Conservation (phyloP, 495 filamentous ascomycete genomes). For the Penicillium mononematosum region DNA sequence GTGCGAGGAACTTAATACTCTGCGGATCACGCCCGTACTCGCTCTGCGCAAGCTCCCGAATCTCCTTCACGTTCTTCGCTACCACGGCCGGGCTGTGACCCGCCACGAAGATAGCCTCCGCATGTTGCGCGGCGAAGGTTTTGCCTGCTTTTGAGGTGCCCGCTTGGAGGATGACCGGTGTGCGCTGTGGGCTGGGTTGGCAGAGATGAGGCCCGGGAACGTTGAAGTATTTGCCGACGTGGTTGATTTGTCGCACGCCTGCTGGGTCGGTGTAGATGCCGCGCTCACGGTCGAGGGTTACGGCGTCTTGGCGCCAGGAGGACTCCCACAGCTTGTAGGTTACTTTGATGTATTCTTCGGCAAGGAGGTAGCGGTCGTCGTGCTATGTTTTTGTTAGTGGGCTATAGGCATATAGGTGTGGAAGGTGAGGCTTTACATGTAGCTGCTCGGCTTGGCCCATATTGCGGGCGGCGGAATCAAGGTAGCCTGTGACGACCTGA, state of each 20-base stretch:
- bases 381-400: constrained; percentile 38
- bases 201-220: constrained; percentile 65
- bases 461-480: constrained; percentile 65
- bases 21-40: constrained; percentile 48
- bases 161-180: constrained; percentile 64
- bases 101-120: constrained; percentile 53
- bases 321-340: constrained; percentile 70
- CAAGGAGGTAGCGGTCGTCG: constrained; percentile 65
- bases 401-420: background rate
- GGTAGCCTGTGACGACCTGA: constrained; percentile 63
- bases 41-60: constrained; percentile 45
- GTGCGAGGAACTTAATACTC: constrained; percentile 54
- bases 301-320: constrained; percentile 67
- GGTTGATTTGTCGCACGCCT: constrained; percentile 62
- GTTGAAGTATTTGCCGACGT: constrained; percentile 62
- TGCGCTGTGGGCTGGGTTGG: constrained; percentile 64
- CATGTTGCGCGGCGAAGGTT: constrained; percentile 61
- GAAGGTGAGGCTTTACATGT: constrained; percentile 24
- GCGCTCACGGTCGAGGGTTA: constrained; percentile 52
- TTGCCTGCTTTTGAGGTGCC: constrained; percentile 63
- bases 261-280: constrained; percentile 61
- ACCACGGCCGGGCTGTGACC: constrained; percentile 49
- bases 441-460: constrained; percentile 54
- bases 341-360: constrained; percentile 66
- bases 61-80: constrained; percentile 50